Base-by-base conservation (phyloP, 202 grass and related monocot genomes). In the Digitaria exilis region DNA sequence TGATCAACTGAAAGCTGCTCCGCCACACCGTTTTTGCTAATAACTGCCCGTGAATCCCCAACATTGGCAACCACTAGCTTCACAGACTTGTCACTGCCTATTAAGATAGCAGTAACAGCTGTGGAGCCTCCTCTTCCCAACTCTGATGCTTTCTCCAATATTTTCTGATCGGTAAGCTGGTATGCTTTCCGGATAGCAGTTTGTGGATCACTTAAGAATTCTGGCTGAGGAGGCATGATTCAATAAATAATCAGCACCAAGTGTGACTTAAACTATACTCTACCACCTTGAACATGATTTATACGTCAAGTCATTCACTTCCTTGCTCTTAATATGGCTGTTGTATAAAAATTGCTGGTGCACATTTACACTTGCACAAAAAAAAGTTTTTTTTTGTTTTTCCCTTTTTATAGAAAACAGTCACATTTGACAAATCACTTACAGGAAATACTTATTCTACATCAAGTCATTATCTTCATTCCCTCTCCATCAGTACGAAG, bases 41-140 rank as follows among this genome's bases (percentile, higher is more conserved):
- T 85, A 70, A 98, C 96, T 5, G 96, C 96, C 39, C 96, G 86
- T 58, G 96, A 98, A 89, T 98, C 96, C 69, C 96, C 96, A 79
- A 98, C 77, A 92, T 98, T 98, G 14, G 93, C 96, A 26, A 96
- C 93, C 18, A 98, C 89, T 59, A 98, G 79, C 65, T 93, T 87
- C 35, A 89, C 80, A 28, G 83, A 88, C 46, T 86, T 83, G 28
- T 87, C 84, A 18, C 81, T 84, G 50, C 84, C 55, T 82, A 98
- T 96, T 88, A 98, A 86, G 73, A 98, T 98, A 44, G 93, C 91
- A 7, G 96, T 98, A 76, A 98, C 96, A 64, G 96, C 92, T 48
- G 96, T 98, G 56, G 96, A 98, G 67, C 96, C 96, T 71, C 96
- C 96, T 87, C 87, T 89, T 82, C 96, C 96, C 70, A 98, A 86